Conservation (phyloP, 306 rosid genomes). For the Quercus aquifolioides region DNA sequence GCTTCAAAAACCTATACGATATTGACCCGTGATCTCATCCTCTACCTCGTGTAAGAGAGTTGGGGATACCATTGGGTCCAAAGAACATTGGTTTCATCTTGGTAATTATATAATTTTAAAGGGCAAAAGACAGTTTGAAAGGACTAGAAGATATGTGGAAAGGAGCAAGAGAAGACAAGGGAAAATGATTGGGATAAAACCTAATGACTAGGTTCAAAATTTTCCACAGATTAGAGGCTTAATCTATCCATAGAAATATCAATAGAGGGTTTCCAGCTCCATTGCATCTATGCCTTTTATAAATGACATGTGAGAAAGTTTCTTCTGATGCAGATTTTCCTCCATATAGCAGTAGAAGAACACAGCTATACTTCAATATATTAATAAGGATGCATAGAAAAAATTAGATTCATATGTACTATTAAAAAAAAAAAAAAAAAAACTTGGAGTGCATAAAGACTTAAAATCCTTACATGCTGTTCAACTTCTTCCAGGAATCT, state of each 20-base stretch:
- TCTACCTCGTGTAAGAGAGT: not conserved
- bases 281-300: not conserved
- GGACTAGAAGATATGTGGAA: not conserved
- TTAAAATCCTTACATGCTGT: slow-evolving; percentile 26
- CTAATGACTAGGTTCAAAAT: not conserved
- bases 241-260: not conserved
- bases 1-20: not conserved
- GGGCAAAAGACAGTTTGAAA: not conserved
- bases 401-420: not conserved
- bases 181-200: not conserved
- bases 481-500: slow-evolving; percentile 37
- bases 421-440: not conserved
- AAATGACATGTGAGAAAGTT: not conserved
- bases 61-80: not conserved
- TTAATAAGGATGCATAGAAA: not conserved
- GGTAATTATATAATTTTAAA: not conserved
- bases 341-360: not conserved
- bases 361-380: not conserved
- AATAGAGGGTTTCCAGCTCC: not conserved
- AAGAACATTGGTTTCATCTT: not conserved
- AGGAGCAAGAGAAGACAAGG: not conserved
- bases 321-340: not conserved
- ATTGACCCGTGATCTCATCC: not conserved
- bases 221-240: not conserved
- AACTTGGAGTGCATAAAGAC: not conserved